Evolutionary conservation across 352 stramenopile species (phyloP), one percentile per base, ranked within the genome.

Genomic region (Globisporangium rhizosaccharum): DNA sequence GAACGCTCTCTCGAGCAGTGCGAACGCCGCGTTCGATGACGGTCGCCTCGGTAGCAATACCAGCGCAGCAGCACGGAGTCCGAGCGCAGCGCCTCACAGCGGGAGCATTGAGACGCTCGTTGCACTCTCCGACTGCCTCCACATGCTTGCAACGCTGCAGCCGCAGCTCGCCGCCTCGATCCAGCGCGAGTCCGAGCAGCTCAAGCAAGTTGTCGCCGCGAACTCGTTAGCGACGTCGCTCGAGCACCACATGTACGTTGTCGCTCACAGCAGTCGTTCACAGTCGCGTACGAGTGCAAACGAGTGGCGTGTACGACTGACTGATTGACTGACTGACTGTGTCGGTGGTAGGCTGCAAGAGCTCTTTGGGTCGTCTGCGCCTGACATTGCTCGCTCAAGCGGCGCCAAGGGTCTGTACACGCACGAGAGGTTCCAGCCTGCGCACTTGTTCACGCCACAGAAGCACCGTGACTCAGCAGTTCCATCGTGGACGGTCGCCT

Each of bases 371-470:
- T 3, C 20, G 18, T 15, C 45, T 25, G 44, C 15, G 1, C 18
- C 54, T 3, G 11, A 41, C 14, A 26, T 3, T 18, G 20, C 51
- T 23, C 33, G 51, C 10, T 30, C 41, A 12, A 15, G 51, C 12
- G 51, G 33, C n/a, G 11, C 17, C 10, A 48, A 62, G 39, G 41
- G 59, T 15, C 53, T 72, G 15, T 72, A 63, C 46, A 67, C 57
- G 3, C 72, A 73, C 56, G 66, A 70, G 26, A 58, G 73, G 49
- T 79, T 82, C 45, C 62, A 82, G 28, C 75, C 75, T 18, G 57
- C 54, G n/a, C 48, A 70, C 33, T 49, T 73, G 39, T 82, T 82
- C 37, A 41, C 65, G 2, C 65, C 70, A 10, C 51, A 37, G 23
- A 76, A 73, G 52, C 28, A 63, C 20, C 41, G 62, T 23, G 39